Conservation (phyloP, 495 filamentous ascomycete species). For the Lophiostoma macrostomum region DNA sequence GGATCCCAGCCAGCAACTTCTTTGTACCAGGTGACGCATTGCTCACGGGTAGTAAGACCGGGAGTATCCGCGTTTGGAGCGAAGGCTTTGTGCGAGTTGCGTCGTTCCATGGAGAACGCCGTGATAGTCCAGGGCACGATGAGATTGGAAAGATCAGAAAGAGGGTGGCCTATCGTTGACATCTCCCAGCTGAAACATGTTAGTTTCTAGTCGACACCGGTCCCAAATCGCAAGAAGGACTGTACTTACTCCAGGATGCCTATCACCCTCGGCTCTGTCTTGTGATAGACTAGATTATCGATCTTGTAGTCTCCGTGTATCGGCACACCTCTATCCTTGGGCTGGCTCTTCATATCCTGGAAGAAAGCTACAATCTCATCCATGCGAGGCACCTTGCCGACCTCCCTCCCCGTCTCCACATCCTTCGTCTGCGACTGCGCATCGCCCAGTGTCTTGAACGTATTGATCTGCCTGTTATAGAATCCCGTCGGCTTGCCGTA, state of each 20-base stretch:
- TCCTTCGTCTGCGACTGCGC: conserved; percentile 69
- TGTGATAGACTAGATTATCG: conserved; percentile 87
- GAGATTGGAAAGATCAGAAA: conserved; percentile 81
- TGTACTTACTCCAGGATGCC: conserved; percentile 74
- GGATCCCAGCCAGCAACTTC: conserved; percentile 67
- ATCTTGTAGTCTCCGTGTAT: conserved; percentile 95
- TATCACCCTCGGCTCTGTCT: conserved; percentile 79
- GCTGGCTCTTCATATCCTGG: conserved; percentile 56
- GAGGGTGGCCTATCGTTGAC: conserved; percentile 86
- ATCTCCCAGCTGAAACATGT: conserved; percentile 71
- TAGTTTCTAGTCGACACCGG: conserved; percentile 9
- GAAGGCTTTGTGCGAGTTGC: conserved; percentile 49
- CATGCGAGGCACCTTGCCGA: conserved; percentile 77
- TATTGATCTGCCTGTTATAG: conserved; percentile 79
- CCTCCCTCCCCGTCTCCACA: conserved; percentile 65
- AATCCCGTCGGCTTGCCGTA: conserved; percentile 74
- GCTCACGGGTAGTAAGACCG: conserved; percentile 66
- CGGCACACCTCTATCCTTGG: conserved; percentile 66
- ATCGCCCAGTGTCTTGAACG: conserved; percentile 66
- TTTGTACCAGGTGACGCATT: conserved; percentile 69
- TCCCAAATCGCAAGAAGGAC: not conserved
- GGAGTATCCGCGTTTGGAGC: conserved; percentile 48
- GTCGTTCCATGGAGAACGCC: conserved; percentile 24
- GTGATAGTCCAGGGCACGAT: conserved; percentile 59
- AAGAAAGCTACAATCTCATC: conserved; percentile 73